These are phyloP conservation scores for Macrocybe gigantea DNA, from an alignment of 768 basidiomycete species.

Conservation along the genomic window DNA sequence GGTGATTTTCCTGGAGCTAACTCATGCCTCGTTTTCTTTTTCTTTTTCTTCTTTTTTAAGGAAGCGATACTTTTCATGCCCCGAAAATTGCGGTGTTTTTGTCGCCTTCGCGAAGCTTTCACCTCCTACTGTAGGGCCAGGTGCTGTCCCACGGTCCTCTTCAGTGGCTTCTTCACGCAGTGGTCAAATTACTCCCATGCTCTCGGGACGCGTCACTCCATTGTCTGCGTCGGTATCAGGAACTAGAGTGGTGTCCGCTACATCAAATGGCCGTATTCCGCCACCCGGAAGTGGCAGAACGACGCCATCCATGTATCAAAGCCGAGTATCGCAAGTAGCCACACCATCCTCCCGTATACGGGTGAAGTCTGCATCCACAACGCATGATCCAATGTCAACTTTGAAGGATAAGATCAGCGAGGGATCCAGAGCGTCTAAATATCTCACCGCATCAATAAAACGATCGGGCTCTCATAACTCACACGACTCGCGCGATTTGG, in stretches of 20 bases:
- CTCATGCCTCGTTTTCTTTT: not conserved
- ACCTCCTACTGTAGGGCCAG: slow-evolving; percentile 58
- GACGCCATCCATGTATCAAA: slow-evolving; percentile 37
- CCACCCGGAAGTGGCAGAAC: slow-evolving; percentile 41
- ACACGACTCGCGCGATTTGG: too few relatives aligned
- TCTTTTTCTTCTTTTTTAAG: slow-evolving; percentile 28
- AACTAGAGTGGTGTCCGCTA: slow-evolving; percentile 24
- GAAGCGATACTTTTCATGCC: slow-evolving; percentile 79
- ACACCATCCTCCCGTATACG: slow-evolving; percentile 28
- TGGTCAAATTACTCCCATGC: slow-evolving; percentile 56
- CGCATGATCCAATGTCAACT: slow-evolving; percentile 18
- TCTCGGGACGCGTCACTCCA: slow-evolving; percentile 46
- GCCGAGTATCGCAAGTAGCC: slow-evolving; percentile 30
- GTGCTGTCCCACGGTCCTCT: slow-evolving; percentile 51
- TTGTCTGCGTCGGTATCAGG: slow-evolving; percentile 29
- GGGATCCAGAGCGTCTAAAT: slow-evolving; percentile 82
- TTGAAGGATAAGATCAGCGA: slow-evolving; percentile 55
- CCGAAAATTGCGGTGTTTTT: slow-evolving; percentile 87
- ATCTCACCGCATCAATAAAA: slow-evolving; percentile 78
- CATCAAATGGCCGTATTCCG: slow-evolving; percentile 33
- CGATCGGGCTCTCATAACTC: slow-evolving; percentile 49
- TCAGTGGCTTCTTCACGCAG: slow-evolving; percentile 75
- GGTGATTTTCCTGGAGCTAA: not conserved
- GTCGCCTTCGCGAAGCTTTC: slow-evolving; percentile 81
- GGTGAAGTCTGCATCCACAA: slow-evolving; percentile 24